Percentiles rank a stretch among this genome's conserved stretches.
Conservation (phyloP, 768 basidiomycete species). For the Cystofilobasidium capitatum region DNA sequence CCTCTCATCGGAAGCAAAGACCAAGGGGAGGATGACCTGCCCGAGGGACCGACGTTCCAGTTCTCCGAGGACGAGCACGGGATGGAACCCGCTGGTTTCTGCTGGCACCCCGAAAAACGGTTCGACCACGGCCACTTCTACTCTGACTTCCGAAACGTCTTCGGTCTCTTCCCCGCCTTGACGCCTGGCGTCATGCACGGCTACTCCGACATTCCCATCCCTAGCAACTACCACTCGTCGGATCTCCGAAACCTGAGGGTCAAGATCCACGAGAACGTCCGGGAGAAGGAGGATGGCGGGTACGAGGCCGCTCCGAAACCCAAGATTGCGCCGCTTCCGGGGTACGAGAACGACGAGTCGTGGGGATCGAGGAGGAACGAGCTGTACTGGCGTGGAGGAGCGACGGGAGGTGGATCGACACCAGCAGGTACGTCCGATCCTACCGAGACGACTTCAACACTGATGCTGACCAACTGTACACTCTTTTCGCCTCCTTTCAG, state of each 20-base stretch:
- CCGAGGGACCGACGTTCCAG: background rate
- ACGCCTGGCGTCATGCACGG: background rate
- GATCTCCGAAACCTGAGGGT: background rate
- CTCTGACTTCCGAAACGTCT: background rate
- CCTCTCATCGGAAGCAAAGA: background rate
- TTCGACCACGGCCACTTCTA: conserved; percentile 3
- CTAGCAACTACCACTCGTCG: background rate
- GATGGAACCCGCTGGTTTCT: background rate
- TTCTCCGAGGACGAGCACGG: background rate
- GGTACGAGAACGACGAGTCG: background rate
- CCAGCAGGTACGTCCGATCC: background rate
- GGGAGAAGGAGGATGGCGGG: background rate
- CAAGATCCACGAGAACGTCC: background rate
- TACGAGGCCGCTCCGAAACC: background rate
- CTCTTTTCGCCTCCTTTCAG: too few species aligned
- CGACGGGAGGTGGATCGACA: background rate
- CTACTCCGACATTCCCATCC: background rate
- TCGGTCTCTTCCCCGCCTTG: background rate
- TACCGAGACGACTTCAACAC: too few species aligned
- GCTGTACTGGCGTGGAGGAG: background rate
- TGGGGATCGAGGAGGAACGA: background rate
- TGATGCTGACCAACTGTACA: too few species aligned
- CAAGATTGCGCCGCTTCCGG: background rate
- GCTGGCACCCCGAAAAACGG: background rate
- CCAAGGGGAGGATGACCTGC: background rate